Percentiles rank a stretch among this genome's conserved stretches.
Evolutionary conservation across 2,329 filamentous ascomycete genomes (phyloP).

Genomic region (Tolypocladium tundrense): DNA sequence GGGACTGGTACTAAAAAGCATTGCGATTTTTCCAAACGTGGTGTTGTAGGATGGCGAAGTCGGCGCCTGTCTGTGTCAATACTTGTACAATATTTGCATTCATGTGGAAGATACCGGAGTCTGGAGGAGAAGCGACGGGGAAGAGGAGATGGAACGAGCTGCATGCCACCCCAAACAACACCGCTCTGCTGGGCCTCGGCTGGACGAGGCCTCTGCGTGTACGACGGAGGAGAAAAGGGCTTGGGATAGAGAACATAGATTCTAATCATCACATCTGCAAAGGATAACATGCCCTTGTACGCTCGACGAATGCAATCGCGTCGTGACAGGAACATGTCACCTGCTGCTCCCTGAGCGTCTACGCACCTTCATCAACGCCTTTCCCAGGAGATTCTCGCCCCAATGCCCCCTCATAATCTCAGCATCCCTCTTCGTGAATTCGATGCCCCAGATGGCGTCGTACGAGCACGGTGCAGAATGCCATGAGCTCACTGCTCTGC

Average conservation of each 20-base stretch:
- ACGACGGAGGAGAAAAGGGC: constrained; percentile 12
- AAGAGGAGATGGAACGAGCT: constrained; percentile 13
- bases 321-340: background rate
- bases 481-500: constrained; percentile 35
- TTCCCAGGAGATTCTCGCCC: constrained; percentile 56
- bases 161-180: constrained; percentile 15
- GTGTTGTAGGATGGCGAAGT: background rate
- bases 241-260: constrained; percentile 10
- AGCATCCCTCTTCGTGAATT: constrained; percentile 43
- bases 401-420: constrained; percentile 35
- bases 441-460: constrained; percentile 55
- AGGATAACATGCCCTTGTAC: background rate
- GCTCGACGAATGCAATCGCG: background rate
- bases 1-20: constrained; percentile 58
- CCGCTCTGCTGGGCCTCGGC: constrained; percentile 20
- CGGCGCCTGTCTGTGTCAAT: background rate
- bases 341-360: constrained; percentile 34
- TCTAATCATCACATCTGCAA: constrained; percentile 2
- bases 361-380: constrained; percentile 50
- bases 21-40: background rate
- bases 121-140: constrained; percentile 3
- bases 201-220: constrained; percentile 15
- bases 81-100: background rate
- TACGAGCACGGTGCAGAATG: background rate
- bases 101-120: constrained; percentile 9